A percentile compares a stretch with the other conserved stretches of the same genome.
Conservation (phyloP, 2,329 filamentous ascomycete genomes). For the Delphinella strobiligena region DNA sequence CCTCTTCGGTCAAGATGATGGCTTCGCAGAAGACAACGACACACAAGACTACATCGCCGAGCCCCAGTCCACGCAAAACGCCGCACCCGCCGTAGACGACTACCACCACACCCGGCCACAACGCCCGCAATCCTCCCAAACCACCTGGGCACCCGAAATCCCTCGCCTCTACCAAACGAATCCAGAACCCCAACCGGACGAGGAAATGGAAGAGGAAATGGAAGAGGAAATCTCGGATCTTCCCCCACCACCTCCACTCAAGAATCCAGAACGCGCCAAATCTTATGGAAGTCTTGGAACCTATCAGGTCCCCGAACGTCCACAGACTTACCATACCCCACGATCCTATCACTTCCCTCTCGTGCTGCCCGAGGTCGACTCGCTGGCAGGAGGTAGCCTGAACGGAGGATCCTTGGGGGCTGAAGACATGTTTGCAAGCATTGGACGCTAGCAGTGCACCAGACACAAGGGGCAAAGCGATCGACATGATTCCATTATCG, state of each 20-base stretch:
- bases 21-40: not conserved
- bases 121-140: not conserved
- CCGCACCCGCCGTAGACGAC: not conserved
- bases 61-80: constrained; percentile 2
- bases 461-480: no score
- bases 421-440: not conserved
- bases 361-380: constrained; percentile 5
- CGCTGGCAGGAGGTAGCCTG: not conserved
- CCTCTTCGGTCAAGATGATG: constrained; percentile 8
- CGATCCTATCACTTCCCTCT: constrained; percentile 3
- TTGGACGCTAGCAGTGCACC: not conserved
- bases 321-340: constrained; percentile 1
- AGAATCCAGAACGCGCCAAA: constrained; percentile 3
- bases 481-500: no score
- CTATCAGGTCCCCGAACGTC: constrained; percentile 3
- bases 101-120: not conserved
- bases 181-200: not conserved
- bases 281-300: constrained; percentile 1
- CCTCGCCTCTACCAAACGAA: not conserved
- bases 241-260: constrained; percentile 2
- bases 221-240: no score
- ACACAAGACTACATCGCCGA: no score
- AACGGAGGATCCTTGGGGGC: not conserved
- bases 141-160: not conserved
- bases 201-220: no score